Conservation (phyloP, 176 grass and related monocot genomes). For the Oryza glaberrima region DNA sequence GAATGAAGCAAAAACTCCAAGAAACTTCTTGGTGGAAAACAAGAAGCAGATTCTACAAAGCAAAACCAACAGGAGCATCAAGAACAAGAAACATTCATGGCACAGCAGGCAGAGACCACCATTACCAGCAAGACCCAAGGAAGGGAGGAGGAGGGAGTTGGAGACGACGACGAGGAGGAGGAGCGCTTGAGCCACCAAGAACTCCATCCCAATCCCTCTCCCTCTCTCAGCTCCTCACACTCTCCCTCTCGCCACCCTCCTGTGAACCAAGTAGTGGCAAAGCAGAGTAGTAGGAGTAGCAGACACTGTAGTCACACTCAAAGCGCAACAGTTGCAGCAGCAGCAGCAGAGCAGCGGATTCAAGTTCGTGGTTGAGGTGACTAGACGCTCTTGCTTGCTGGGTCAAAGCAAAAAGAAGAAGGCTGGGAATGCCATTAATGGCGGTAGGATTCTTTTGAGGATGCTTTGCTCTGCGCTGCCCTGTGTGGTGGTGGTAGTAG, state of each 20-base stretch:
- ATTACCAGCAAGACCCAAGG: slow-evolving; percentile 52
- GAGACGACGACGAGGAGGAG: slow-evolving; percentile 20
- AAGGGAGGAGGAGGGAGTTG: slow-evolving; percentile 38
- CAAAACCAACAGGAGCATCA: not conserved
- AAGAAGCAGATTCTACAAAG: not conserved
- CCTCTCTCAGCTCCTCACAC: not conserved
- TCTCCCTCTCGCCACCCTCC: not conserved
- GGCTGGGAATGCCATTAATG: slow-evolving; percentile 16
- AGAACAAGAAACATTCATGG: not conserved
- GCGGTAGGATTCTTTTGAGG: slow-evolving; percentile 26
- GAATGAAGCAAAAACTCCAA: not conserved
- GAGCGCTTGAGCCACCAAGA: slow-evolving; percentile 9
- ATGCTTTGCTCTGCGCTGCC: not conserved
- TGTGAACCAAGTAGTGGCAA: not conserved
- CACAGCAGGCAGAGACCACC: not conserved
- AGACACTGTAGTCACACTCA: no score
- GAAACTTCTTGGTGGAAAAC: not conserved
- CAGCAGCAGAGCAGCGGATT: not conserved
- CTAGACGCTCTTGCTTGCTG: not conserved
- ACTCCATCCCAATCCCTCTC: slow-evolving; percentile 17
- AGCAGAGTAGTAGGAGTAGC: not conserved
- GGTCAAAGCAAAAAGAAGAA: slow-evolving; percentile 36
- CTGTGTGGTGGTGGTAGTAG: not conserved
- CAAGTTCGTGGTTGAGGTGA: not conserved
- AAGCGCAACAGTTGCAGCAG: not conserved